Conservation (phyloP, 1,139 yeast genomes). For the Debaryomyces psychrophilus region DNA sequence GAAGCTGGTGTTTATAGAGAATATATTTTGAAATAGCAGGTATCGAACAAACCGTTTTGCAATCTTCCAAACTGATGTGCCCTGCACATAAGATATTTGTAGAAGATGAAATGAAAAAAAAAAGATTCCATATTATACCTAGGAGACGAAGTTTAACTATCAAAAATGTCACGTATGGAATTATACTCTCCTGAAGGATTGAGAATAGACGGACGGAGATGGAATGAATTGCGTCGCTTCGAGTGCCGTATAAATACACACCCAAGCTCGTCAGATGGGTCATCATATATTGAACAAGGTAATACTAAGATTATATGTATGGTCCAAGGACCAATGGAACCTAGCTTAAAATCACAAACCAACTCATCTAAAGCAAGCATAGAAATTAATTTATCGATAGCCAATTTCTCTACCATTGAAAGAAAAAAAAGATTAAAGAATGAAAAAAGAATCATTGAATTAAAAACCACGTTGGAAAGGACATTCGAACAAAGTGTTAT, state of each 20-base stretch:
- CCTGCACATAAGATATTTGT: slow-evolving; percentile 7
- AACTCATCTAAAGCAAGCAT: slow-evolving; percentile 56
- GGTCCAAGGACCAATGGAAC: slow-evolving; percentile 91
- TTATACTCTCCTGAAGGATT: slow-evolving; percentile 93
- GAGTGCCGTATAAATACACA: slow-evolving; percentile 84
- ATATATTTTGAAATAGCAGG: not conserved
- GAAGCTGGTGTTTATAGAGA: not conserved
- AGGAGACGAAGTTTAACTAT: not conserved
- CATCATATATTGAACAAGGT: slow-evolving; percentile 91
- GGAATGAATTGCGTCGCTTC: slow-evolving; percentile 88
- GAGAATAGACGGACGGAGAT: slow-evolving; percentile 89
- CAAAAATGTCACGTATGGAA: slow-evolving; percentile 65
- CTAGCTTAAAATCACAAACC: slow-evolving; percentile 53
- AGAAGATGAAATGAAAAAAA: slow-evolving; percentile 6
- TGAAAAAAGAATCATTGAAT: slow-evolving; percentile 76
- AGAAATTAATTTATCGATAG: slow-evolving; percentile 66
- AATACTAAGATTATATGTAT: slow-evolving; percentile 85
- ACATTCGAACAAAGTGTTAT: slow-evolving; percentile 82
- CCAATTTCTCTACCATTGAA: slow-evolving; percentile 81
- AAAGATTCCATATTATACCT: not conserved
- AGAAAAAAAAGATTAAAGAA: slow-evolving; percentile 66
- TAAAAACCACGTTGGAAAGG: slow-evolving; percentile 71
- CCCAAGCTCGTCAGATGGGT: slow-evolving; percentile 87
- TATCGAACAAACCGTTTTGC: slow-evolving; percentile 1
- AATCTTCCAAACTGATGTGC: not conserved